phyloP scores from a whole-genome alignment of 345 rosid species.

The Pistacia integerrima region DNA sequence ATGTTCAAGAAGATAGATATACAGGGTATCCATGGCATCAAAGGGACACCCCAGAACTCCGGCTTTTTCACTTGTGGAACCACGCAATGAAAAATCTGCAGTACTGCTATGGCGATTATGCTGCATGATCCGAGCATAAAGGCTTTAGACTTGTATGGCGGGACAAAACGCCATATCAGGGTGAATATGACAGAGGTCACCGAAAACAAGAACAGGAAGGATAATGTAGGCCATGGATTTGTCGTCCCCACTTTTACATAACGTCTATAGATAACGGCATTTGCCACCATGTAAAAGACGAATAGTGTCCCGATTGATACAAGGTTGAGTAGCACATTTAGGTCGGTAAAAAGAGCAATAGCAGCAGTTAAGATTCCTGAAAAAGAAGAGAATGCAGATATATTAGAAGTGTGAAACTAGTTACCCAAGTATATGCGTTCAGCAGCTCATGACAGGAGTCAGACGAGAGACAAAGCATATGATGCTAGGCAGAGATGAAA shows the following conservation, averaged over 20 bases:
- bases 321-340: constrained; percentile 69
- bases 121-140: constrained; percentile 51
- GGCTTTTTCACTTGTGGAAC: constrained; percentile 77
- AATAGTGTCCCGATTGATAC: constrained; percentile 93
- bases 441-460: neutral
- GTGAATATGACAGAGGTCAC: constrained; percentile 62
- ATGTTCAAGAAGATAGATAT: constrained; percentile 79
- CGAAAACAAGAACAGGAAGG: constrained; percentile 66
- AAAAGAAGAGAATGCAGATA: neutral
- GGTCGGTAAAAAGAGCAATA: constrained; percentile 78
- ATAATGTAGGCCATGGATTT: constrained; percentile 73
- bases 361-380: constrained; percentile 87
- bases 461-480: neutral
- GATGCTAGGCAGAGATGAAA: too few species aligned
- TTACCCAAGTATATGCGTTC: neutral
- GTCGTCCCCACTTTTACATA: constrained; percentile 68
- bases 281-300: constrained; percentile 95
- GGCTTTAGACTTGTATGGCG: constrained; percentile 53
- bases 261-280: constrained; percentile 79
- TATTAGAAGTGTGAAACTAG: neutral
- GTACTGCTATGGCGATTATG: constrained; percentile 42
- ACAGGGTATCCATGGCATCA: constrained; percentile 93
- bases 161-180: constrained; percentile 65
- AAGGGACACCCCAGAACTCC: constrained; percentile 85
- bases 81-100: constrained; percentile 47